Conservation (phyloP, 768 basidiomycete species). For the Lactifluus volemus region DNA sequence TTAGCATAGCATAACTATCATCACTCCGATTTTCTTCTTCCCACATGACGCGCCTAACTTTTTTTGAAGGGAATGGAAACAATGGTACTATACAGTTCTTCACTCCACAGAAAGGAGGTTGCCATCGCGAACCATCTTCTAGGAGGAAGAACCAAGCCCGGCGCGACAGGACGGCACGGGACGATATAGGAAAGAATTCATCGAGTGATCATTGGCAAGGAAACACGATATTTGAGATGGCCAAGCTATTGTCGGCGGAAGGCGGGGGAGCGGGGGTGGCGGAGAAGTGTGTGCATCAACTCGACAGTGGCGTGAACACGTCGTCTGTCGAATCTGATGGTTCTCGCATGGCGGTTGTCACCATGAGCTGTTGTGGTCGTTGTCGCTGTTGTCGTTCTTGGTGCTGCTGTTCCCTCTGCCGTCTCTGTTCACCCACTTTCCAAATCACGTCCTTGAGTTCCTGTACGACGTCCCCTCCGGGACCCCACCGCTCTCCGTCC, state of each 20-base stretch:
- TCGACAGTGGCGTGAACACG: not conserved
- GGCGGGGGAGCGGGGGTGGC: not conserved
- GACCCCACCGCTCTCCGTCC: constrained; percentile 50
- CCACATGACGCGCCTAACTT: not conserved
- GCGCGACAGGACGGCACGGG: not conserved
- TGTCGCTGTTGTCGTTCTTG: constrained; percentile 21
- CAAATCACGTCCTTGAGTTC: constrained; percentile 83
- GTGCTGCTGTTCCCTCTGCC: constrained; percentile 24
- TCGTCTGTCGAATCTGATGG: not conserved
- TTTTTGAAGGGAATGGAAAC: not conserved
- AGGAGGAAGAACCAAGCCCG: not conserved
- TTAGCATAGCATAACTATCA: not conserved
- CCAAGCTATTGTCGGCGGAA: not conserved
- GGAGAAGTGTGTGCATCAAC: too few relatives aligned
- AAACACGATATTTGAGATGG: not conserved
- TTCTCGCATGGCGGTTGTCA: not conserved
- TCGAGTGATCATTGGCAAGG: not conserved
- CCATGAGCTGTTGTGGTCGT: not conserved
- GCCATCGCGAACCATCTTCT: not conserved
- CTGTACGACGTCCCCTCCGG: constrained; percentile 71
- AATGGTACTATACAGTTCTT: not conserved
- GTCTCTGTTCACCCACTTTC: constrained; percentile 68
- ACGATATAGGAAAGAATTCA: not conserved
- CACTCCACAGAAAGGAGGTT: not conserved
- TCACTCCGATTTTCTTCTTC: not conserved